Base-by-base conservation (phyloP, 169 alveolate species). In the Plasmodium adleri region DNA sequence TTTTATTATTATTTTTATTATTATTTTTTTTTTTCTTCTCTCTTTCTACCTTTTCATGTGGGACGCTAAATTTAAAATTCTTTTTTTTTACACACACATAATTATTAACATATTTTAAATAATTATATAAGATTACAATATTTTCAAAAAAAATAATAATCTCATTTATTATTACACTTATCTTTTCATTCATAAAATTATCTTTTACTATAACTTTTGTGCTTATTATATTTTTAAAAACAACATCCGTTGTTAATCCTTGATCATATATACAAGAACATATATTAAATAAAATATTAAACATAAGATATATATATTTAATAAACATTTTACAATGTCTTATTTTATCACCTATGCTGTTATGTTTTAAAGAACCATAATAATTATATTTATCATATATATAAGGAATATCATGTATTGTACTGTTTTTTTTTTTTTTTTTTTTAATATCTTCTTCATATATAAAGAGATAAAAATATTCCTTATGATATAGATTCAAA, bases 111-210 rank as follows among this genome's bases (percentile, higher is more conserved):
- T 6, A 6, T 15, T 13, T 60, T 43, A 70, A 83, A 73, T 83
- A 83, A 63, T 49, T 49, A 58, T 56, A 49, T 24, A 83, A 22
- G 17, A 83, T 32, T 43, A 47, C 50, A 28, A 83, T 43, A 45
- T 83, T 68, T 83, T 83, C 91, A 32, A 83, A 73, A 56, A 83
- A 71, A 45, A 70, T 28, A 20, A 83, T 54, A 45, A 83, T 49
- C 54, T 83, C 91, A 52, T 83, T 83, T 45, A 83, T 17, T 58
- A 83, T 72, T 12, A 83, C 15, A 70, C 91, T 83, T 39, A 83
- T 70, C n/a, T 83, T 85, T 12, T 60, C 74, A 9, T 83, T 45
- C 71, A 58, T 15, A 68, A 83, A 70, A 62, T 32, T 56, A 2
- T 54, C 58, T 0, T 67, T 56, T 45, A 83, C 91, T 22, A 13